Percentiles rank a stretch among this genome's conserved stretches.
phyloP scores from a whole-genome alignment of 2,329 filamentous ascomycete species.

The Cryphonectria naterciae region DNA sequence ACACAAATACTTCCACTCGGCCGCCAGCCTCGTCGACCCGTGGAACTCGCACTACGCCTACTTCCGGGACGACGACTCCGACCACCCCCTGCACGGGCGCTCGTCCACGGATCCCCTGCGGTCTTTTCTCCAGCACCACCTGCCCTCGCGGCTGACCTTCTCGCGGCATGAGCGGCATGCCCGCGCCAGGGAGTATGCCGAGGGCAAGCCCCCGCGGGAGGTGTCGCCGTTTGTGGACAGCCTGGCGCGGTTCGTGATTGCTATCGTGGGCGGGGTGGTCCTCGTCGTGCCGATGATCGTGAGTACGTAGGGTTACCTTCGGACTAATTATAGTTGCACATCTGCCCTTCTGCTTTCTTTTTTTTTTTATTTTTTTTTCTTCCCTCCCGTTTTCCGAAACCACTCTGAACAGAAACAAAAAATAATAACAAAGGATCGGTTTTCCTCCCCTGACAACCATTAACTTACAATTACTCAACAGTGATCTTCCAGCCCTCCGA shows the following conservation, averaged over 20 bases:
- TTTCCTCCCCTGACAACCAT: not conserved
- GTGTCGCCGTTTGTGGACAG: slow-evolving; percentile 27
- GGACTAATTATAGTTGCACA: not conserved
- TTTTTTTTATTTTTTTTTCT: too few species aligned
- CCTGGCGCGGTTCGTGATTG: slow-evolving; percentile 26
- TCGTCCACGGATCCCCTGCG: slow-evolving; percentile 8
- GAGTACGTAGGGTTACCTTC: slow-evolving; percentile 2
- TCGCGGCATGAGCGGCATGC: slow-evolving; percentile 5
- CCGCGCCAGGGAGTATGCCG: not conserved
- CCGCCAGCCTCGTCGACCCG: slow-evolving; percentile 16
- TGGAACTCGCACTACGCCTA: slow-evolving; percentile 25
- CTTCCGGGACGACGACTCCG: slow-evolving; percentile 10
- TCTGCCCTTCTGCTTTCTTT: too few species aligned
- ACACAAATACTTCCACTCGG: slow-evolving; percentile 20
- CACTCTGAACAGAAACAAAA: too few species aligned
- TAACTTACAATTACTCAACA: not conserved
- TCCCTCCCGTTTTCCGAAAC: too few species aligned
- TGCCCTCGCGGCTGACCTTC: slow-evolving; percentile 12
- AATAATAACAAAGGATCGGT: not conserved
- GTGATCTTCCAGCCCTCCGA: slow-evolving; percentile 21
- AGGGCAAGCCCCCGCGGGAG: slow-evolving; percentile 10
- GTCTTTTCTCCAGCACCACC: not conserved
- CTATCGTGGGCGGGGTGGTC: slow-evolving; percentile 23
- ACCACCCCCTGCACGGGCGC: not conserved
- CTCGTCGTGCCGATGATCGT: slow-evolving; percentile 31